A percentile compares a stretch with the other conserved stretches of the same genome.
Conservation (phyloP, 305 asterid genomes). For the Fraxinus albicans region DNA sequence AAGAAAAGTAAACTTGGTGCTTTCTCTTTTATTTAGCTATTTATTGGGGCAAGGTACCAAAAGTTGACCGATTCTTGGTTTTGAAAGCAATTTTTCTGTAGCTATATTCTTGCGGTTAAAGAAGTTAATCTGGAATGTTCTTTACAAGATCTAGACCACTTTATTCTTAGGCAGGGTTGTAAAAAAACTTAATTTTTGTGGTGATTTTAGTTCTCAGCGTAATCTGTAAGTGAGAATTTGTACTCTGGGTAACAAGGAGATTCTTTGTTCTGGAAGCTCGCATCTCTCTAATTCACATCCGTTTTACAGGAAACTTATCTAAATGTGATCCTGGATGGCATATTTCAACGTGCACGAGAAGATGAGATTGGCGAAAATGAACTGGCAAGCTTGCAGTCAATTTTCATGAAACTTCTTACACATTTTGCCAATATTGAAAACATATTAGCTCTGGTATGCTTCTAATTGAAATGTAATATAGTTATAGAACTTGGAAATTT, state of each 20-base stretch:
- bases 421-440: slow-evolving; percentile 53
- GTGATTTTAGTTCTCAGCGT: slow-evolving; percentile 7
- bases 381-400: slow-evolving; percentile 61
- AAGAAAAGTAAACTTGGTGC: neutral
- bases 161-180: neutral
- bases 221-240: slow-evolving; percentile 4
- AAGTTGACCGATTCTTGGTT: neutral
- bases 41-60: neutral
- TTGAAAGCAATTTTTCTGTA: slow-evolving; percentile 5
- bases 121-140: neutral
- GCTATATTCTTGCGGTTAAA: neutral
- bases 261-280: slow-evolving; percentile 10
- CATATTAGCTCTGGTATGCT: slow-evolving; percentile 62
- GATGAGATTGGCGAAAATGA: slow-evolving; percentile 56
- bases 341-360: slow-evolving; percentile 47
- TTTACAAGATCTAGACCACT: neutral
- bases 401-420: slow-evolving; percentile 58
- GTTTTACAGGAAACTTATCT: slow-evolving; percentile 52
- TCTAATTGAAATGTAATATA: slow-evolving; percentile 21
- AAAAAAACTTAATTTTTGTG: neutral
- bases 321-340: slow-evolving; percentile 54
- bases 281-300: slow-evolving; percentile 19
- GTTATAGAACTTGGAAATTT: slow-evolving; percentile 7
- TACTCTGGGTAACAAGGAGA: slow-evolving; percentile 21
- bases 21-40: neutral